Evolutionary conservation across 208 protist genomes (phyloP), one percentile per base, ranked within the genome.

Genomic region (Crithidia brevicula): DNA sequence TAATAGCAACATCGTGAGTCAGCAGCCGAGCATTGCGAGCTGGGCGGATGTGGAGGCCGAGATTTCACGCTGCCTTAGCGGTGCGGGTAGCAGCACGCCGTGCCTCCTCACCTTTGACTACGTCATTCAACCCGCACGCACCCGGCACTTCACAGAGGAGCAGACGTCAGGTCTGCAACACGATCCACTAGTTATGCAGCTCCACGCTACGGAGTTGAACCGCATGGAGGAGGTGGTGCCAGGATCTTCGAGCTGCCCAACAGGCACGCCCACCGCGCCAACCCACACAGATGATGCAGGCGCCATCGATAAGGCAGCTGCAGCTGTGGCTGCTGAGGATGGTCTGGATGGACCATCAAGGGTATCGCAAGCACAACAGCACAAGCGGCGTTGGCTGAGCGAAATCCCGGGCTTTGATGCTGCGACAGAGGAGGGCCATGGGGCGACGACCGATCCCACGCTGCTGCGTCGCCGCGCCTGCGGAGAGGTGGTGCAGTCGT

Each of bases 51-150:
- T 63, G 18, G 34, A 47, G 27, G 49, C 46, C 25, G 61, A 67
- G 47, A 57, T 67, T 9, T 31, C 25, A 6, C 49, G 61, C 1
- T 67, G 61, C 27, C 49, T 67, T 16, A 57, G 23, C 49, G 61
- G 49, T 4, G 61, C 49, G 0, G 61, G 61, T 16, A 31, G 34
- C 49, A 58, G 61, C 49, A 67, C 61, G 10, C 49, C 61, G 22
- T 52, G 34, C 18, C 49, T 67, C 4, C 49, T 67, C 15, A 34
- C 46, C 25, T 67, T 67, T 36, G 61, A 67, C 25, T 67, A 58
- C 49, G 31, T 34, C 33, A 49, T 67, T 6, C 3, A 20, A n/a
- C 61, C 61, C 3, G 61, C 61, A 2, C 46, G 49, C 20, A 30
- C 16, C 8, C 53, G 52, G 20, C 45, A 42, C 6, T 31, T 67